Conservation (phyloP, 495 filamentous ascomycete genomes). For the Aspergillus diversus region DNA sequence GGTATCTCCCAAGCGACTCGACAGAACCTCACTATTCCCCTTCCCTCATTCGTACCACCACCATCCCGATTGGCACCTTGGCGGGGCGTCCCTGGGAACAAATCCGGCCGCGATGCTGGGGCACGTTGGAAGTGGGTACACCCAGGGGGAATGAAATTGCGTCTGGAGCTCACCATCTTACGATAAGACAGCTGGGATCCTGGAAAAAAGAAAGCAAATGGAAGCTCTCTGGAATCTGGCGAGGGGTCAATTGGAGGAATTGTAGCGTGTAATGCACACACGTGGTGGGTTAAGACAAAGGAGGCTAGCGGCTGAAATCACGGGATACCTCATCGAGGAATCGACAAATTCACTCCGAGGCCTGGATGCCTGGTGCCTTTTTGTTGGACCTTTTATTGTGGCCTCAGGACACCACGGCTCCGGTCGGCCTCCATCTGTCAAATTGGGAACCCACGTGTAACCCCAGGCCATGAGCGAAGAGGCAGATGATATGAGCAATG, state of each 20-base stretch:
- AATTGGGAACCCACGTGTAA: not conserved
- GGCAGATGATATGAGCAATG: no score
- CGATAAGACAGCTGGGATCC: not conserved
- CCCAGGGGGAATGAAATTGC: not conserved
- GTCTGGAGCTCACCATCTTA: not conserved
- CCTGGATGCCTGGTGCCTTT: no score
- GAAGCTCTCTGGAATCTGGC: constrained; percentile 15
- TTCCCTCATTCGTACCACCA: constrained; percentile 7
- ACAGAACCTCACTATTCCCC: not conserved
- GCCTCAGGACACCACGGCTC: not conserved
- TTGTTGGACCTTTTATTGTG: not conserved
- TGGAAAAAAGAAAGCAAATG: constrained; percentile 9
- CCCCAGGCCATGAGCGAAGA: not conserved
- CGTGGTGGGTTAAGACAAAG: constrained; percentile 7
- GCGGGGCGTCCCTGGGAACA: constrained; percentile 13
- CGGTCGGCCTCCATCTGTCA: not conserved
- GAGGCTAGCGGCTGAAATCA: not conserved
- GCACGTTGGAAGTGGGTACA: constrained; percentile 16
- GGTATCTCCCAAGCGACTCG: not conserved
- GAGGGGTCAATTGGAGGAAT: constrained; percentile 13
- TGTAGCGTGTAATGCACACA: constrained; percentile 6
- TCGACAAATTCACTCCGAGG: not conserved
- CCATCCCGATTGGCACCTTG: constrained; percentile 17
- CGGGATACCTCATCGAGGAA: not conserved
- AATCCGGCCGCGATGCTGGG: constrained; percentile 11